Conservation (phyloP, 202 grass and related monocot species). For the Carex arenaria region DNA sequence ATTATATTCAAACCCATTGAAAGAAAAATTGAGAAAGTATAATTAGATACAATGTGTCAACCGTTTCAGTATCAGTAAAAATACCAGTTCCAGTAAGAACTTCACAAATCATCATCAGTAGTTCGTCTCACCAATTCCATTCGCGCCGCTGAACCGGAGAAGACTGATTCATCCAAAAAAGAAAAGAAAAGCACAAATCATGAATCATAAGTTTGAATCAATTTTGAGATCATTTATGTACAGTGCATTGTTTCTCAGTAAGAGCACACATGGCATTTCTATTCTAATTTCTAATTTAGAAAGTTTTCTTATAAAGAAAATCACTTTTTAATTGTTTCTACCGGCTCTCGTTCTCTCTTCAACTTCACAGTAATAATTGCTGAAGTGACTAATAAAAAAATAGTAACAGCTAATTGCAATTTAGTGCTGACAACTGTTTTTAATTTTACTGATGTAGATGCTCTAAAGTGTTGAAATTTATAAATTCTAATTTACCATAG, state of each 20-base stretch:
- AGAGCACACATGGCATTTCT: too few relatives aligned
- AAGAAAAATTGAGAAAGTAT: neutral
- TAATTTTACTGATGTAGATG: too few relatives aligned
- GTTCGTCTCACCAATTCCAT: constrained; percentile 13
- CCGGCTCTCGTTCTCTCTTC: too few relatives aligned
- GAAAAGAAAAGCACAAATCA: neutral
- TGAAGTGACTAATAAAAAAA: too few relatives aligned
- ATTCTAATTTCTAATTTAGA: too few relatives aligned
- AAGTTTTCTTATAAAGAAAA: too few relatives aligned
- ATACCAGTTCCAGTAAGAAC: neutral
- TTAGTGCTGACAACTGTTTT: too few relatives aligned
- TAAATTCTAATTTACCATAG: constrained; percentile 10
- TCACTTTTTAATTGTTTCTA: too few relatives aligned
- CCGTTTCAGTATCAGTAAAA: neutral
- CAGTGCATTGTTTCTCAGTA: neutral
- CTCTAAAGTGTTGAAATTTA: neutral
- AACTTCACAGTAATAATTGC: too few relatives aligned
- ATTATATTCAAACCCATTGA: neutral
- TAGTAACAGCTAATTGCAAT: too few relatives aligned
- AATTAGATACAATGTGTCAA: constrained; percentile 11
- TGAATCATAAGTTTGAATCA: neutral
- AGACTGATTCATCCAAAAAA: neutral
- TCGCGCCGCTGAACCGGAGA: constrained; percentile 12
- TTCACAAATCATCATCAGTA: neutral
- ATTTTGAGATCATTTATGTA: neutral